A percentile compares a stretch with the other conserved stretches of the same genome.
Evolutionary conservation across 768 basidiomycete species (phyloP).

Genomic region (Phylloporus arenicola): DNA sequence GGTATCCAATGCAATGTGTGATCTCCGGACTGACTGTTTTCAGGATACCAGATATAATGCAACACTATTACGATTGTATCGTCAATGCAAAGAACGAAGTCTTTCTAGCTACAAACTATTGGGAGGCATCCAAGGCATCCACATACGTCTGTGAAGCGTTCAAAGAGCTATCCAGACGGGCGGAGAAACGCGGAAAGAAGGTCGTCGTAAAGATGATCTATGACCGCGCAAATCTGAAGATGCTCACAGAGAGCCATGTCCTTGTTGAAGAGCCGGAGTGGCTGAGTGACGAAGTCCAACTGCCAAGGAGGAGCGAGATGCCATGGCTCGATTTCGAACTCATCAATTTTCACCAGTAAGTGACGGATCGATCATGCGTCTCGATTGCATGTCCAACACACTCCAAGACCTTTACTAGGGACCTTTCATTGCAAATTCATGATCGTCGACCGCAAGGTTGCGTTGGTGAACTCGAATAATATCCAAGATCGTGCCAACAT

Average conservation of each 20-base stretch:
- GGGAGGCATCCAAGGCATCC: constrained; percentile 49
- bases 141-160: constrained; percentile 48
- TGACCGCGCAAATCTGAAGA: constrained; percentile 59
- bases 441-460: constrained; percentile 63
- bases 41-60: constrained; percentile 69
- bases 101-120: constrained; percentile 63
- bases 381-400: neutral
- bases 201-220: constrained; percentile 66
- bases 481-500: constrained; percentile 53
- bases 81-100: constrained; percentile 58
- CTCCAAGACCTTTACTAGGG: constrained; percentile 44
- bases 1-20: neutral
- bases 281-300: constrained; percentile 39
- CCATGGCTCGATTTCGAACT: constrained; percentile 58
- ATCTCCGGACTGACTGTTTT: constrained; percentile 4
- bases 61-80: constrained; percentile 60
- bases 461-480: constrained; percentile 62
- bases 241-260: constrained; percentile 42
- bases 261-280: constrained; percentile 43
- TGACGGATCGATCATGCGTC: neutral
- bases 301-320: constrained; percentile 52
- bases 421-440: constrained; percentile 73
- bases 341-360: constrained; percentile 46
- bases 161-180: constrained; percentile 45
- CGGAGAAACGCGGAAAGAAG: constrained; percentile 39